Evolutionary conservation across 345 rosid genomes (phyloP).

Genomic region (Dipteronia dyeriana): DNA sequence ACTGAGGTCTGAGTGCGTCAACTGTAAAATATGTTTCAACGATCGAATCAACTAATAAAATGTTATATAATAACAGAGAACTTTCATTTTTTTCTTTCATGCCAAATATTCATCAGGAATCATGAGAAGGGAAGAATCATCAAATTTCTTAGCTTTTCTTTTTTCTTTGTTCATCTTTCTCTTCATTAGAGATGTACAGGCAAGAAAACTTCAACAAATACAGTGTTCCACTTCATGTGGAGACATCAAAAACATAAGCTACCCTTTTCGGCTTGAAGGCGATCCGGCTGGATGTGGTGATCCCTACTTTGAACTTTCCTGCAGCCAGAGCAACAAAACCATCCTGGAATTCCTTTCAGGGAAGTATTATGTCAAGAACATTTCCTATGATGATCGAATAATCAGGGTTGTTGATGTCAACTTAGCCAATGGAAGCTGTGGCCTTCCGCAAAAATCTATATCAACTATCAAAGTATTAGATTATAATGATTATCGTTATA

Average conservation of each 20-base stretch:
- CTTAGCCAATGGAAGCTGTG: conserved; percentile 34
- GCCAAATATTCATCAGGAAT: not conserved
- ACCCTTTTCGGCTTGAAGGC: conserved; percentile 39
- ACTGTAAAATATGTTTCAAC: too few species aligned
- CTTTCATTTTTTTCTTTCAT: too few species aligned
- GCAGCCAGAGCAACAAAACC: conserved; percentile 33
- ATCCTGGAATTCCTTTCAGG: conserved; percentile 25
- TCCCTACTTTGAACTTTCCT: conserved; percentile 29
- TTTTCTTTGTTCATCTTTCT: conserved; percentile 18
- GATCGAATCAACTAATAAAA: too few species aligned
- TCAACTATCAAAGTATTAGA: too few species aligned
- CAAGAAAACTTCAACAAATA: conserved; percentile 26
- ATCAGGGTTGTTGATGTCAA: conserved; percentile 40
- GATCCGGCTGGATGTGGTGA: conserved; percentile 36
- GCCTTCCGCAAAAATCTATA: conserved; percentile 31
- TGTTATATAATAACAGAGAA: too few species aligned
- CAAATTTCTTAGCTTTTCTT: conserved; percentile 1
- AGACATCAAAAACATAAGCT: conserved; percentile 32
- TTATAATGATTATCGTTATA: too few species aligned
- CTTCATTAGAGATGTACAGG: not conserved
- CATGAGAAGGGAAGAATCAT: conserved; percentile 11
- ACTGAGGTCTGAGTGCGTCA: too few species aligned
- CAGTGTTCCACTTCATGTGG: conserved; percentile 45
- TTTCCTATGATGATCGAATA: conserved; percentile 19
- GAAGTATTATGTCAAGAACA: conserved; percentile 33